These are phyloP conservation scores for Kingdonia uniflora DNA, from an alignment of 164 flowering plant genomes.

Conservation along the genomic window DNA sequence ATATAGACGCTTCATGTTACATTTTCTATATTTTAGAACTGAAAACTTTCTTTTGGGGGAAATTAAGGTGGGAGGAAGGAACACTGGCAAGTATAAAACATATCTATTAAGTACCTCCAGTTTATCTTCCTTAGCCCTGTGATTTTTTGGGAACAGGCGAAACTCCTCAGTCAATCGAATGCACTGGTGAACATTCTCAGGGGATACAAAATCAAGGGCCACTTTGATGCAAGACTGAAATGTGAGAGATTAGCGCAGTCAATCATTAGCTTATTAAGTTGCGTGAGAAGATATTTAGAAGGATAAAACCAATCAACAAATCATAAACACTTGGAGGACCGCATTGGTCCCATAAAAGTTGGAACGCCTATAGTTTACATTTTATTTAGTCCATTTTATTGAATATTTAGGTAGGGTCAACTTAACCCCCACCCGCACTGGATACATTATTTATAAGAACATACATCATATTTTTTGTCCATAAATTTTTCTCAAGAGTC, in stretches of 20 bases:
- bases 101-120: slow-evolving; percentile 35
- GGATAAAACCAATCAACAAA: no score
- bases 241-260: not conserved
- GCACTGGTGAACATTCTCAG: slow-evolving; percentile 40
- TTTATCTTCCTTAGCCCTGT: slow-evolving; percentile 43
- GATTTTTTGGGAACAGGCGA: slow-evolving; percentile 32
- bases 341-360: no score
- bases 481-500: no score
- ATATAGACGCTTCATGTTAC: not conserved
- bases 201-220: slow-evolving; percentile 44
- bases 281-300: no score
- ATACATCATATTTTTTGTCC: no score
- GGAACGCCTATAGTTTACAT: no score
- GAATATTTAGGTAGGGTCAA: no score
- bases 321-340: no score
- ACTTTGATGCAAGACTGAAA: slow-evolving; percentile 43
- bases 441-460: no score
- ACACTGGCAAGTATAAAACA: not conserved
- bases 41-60: not conserved
- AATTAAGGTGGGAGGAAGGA: not conserved
- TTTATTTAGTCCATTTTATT: no score
- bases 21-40: no score
- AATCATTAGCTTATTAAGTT: not conserved
- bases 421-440: no score
- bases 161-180: slow-evolving; percentile 35